phyloP scores from a whole-genome alignment of 2,329 filamentous ascomycete species.

The Rutstroemia sp. region DNA sequence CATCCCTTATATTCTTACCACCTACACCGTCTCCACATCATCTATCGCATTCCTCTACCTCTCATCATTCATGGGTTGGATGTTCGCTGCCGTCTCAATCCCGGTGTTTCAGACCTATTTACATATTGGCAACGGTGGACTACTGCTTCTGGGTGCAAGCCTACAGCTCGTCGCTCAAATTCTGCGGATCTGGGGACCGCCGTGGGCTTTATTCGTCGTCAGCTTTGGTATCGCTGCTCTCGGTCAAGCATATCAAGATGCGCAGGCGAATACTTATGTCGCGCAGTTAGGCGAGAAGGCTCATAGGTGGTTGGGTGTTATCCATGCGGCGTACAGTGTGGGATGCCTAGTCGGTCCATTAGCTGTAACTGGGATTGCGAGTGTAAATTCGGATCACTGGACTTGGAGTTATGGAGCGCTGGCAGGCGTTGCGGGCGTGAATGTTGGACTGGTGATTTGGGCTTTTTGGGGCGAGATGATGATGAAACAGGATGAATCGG shows the following conservation, averaged over 20 bases:
- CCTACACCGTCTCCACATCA: conserved; percentile 46
- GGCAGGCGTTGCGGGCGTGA: not conserved
- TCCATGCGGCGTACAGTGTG: conserved; percentile 50
- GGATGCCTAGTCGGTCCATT: conserved; percentile 52
- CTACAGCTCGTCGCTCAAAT: conserved; percentile 48
- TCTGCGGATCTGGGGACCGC: conserved; percentile 48
- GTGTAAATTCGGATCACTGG: conserved; percentile 37
- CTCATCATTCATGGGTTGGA: conserved; percentile 52
- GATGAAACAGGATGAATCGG: not conserved
- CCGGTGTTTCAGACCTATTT: conserved; percentile 46
- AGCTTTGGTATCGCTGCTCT: conserved; percentile 52
- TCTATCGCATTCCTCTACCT: conserved; percentile 45
- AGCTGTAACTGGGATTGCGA: conserved; percentile 44
- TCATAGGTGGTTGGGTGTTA: conserved; percentile 55
- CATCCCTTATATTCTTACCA: conserved; percentile 53
- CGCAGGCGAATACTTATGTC: conserved; percentile 56
- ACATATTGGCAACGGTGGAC: conserved; percentile 45
- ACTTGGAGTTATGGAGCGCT: not conserved
- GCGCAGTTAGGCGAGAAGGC: conserved; percentile 38
- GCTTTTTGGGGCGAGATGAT: not conserved
- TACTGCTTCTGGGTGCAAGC: conserved; percentile 47
- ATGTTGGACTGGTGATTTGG: not conserved
- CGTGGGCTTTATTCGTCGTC: conserved; percentile 48
- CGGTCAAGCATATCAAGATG: conserved; percentile 57
- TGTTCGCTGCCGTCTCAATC: conserved; percentile 39